Evolutionary conservation across 192 early-diverging fungal genomes (phyloP), one percentile per base, ranked within the genome.

Genomic region (Coemansia sp.): DNA sequence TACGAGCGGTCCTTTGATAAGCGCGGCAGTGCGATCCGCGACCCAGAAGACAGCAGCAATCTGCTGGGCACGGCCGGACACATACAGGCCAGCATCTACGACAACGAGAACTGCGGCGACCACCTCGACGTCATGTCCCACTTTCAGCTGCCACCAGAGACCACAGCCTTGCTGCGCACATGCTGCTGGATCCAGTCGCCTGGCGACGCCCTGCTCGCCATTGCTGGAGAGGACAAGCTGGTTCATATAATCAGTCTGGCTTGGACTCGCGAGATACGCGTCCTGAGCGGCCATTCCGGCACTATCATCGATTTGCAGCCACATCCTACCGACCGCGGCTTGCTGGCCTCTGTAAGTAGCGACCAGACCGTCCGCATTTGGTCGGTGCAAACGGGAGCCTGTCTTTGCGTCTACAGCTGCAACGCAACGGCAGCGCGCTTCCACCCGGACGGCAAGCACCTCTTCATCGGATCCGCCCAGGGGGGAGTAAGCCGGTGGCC

Each of bases 91-190:
- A 95, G 88, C 60, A 84, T 95, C 13, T 96, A 92, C 69, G 94
- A 96, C 66, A 96, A 96, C 73, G 93, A 93, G 68, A 93, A 96
- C 70, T 93, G 91, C 60, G 93, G 93, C 10, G 92, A 95, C 67
- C 94, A 96, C 60, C 81, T 96, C 67, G 93, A 96, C 66, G 91
- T 96, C 56, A 94, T 96, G 91, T 93, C 93, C 6, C 92, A 96
- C 70, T 96, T 89, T 61, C 84, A 88, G 42, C 65, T 93, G 11
- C 71, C 37, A 11, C 37, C 67, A 0, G 65, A 56, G 18, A 20
- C 48, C 21, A 42, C 50, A 0, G 65, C 74, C 62, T 75, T 83
- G 53, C 73, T 93, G 51, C 60, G 75, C 38, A 86, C 90, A 0
- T 91, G 86, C 61, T 92, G 91, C 66, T 94, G 91, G 91, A 50